A percentile compares a stretch with the other conserved stretches of the same genome.
phyloP scores from a whole-genome alignment of 345 rosid species.

The Gossypium longicalyx region DNA sequence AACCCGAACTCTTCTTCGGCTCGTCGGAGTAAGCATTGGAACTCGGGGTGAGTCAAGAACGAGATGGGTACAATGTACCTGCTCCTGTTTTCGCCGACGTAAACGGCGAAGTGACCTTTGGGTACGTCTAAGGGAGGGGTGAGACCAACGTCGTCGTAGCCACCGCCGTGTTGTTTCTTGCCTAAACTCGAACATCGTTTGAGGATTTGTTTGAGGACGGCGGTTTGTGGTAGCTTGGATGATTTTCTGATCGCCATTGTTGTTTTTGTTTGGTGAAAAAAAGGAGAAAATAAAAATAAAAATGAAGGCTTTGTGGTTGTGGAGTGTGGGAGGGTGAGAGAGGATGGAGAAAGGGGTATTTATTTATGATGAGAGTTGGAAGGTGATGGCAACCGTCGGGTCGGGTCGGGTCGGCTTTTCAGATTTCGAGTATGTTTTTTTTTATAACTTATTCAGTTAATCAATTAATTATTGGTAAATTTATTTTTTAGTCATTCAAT shows the following conservation, averaged over 20 bases:
- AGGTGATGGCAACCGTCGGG: conserved; percentile 15
- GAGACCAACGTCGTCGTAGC: conserved; percentile 42
- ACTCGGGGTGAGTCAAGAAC: conserved; percentile 69
- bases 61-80: conserved; percentile 89
- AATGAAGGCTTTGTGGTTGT: no score
- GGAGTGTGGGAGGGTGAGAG: conserved; percentile 10
- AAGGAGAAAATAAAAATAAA: no score
- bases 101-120: conserved; percentile 90
- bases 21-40: conserved; percentile 63
- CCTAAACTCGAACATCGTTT: conserved; percentile 83
- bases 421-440: no score
- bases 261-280: background rate
- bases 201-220: conserved; percentile 64
- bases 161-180: conserved; percentile 36
- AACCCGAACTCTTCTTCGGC: conserved; percentile 99
- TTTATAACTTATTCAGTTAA: no score
- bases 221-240: conserved; percentile 53
- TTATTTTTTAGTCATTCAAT: no score
- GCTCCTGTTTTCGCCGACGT: conserved; percentile 79
- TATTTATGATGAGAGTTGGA: conserved; percentile 34
- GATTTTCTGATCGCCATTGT: conserved; percentile 63
- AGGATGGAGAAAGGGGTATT: conserved; percentile 14
- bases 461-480: no score
- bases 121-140: conserved; percentile 67
- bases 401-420: no score